Percentiles rank a stretch among this genome's conserved stretches.
These are phyloP conservation scores for barrel medic (Medicago truncatula) DNA, from an alignment of 306 rosid species.

Conservation along the genomic window MtrunA17r5.0-ANR NC_053047.1:8301001-8301500, in stretches of 20 bases:
- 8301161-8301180: conserved; percentile 83
- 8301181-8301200: conserved; percentile 69
- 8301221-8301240: conserved; percentile 76
- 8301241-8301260: not conserved
- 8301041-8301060: conserved; percentile 49
- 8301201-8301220: conserved; percentile 77
- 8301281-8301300: not conserved
- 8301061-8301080: conserved; percentile 44
- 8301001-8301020: conserved; percentile 67
- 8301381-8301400: conserved; percentile 24
- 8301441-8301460: conserved; percentile 22
- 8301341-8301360: conserved; percentile 31
- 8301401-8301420: conserved; percentile 24
- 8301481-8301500: not conserved
- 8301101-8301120: conserved; percentile 68
- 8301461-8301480: not conserved
- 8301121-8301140: conserved; percentile 60
- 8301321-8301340: not conserved
- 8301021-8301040: conserved; percentile 11
- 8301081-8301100: conserved; percentile 36
- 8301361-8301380: not conserved
- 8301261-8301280: not conserved
- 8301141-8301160: conserved; percentile 63
- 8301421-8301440: conserved; percentile 34
- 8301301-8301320: not conserved